phyloP scores from a whole-genome alignment of 179 eudicot species.

The Patellifolia procumbens region DNA sequence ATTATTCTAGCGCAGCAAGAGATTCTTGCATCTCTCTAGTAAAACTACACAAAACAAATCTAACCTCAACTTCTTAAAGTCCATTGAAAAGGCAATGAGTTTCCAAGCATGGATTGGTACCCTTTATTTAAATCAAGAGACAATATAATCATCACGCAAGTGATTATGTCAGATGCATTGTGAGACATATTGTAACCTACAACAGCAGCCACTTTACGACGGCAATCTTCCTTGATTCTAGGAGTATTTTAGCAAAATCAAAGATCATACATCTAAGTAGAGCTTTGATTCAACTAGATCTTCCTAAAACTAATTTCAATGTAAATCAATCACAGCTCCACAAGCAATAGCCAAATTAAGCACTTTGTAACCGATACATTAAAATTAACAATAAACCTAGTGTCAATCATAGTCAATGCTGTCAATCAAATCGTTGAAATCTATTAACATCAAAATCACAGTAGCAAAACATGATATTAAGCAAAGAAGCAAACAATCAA shows the following conservation, averaged over 20 bases:
- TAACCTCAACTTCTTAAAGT: too few relatives aligned
- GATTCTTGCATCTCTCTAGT: not conserved
- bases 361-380: not conserved
- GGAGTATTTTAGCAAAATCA: too few relatives aligned
- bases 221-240: not conserved
- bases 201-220: not conserved
- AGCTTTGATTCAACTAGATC: not conserved
- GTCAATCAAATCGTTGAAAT: not conserved
- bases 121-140: not conserved
- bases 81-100: not conserved
- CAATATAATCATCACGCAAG: not conserved
- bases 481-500: not conserved
- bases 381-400: not conserved
- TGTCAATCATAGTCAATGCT: not conserved
- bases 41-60: not conserved
- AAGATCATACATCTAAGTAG: not conserved
- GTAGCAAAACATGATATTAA: not conserved
- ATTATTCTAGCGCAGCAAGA: not conserved
- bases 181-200: not conserved
- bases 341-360: slow-evolving; percentile 1
- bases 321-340: not conserved
- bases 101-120: too few relatives aligned
- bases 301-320: not conserved
- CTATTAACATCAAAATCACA: not conserved
- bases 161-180: not conserved